phyloP scores from a whole-genome alignment of 345 rosid species.

The Cardamine occulta region DNA sequence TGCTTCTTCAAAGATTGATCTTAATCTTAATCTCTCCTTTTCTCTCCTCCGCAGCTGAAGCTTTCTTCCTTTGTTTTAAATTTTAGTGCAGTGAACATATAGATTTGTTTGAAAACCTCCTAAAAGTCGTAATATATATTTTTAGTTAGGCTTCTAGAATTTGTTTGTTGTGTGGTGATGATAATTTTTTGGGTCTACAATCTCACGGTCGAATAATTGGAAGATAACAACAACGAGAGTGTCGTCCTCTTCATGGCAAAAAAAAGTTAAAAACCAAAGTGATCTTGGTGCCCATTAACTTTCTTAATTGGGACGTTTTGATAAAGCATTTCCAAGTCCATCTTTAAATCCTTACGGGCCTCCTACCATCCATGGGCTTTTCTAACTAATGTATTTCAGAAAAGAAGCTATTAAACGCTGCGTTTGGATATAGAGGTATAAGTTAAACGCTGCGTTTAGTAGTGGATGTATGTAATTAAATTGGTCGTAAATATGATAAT shows the following conservation, averaged over 20 bases:
- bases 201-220: neutral
- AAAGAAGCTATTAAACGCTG: neutral
- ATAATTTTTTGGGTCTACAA: neutral
- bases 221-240: too few species aligned
- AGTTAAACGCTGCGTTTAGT: conserved; percentile 7
- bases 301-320: neutral
- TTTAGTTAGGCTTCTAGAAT: conserved; percentile 13
- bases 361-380: neutral
- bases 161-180: neutral
- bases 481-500: neutral
- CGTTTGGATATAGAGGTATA: neutral
- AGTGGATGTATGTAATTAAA: conserved; percentile 2
- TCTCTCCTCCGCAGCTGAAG: conserved; percentile 37
- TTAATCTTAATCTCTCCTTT: conserved; percentile 44
- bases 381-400: neutral
- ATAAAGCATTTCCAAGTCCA: neutral
- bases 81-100: conserved; percentile 26
- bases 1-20: conserved; percentile 45
- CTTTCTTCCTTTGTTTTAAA: neutral
- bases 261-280: neutral
- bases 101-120: conserved; percentile 1
- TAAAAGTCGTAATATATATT: neutral
- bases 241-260: neutral
- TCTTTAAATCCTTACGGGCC: neutral
- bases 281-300: neutral